phyloP scores from a whole-genome alignment of 352 stramenopile genomes.

The Pythium dissimile region DNA sequence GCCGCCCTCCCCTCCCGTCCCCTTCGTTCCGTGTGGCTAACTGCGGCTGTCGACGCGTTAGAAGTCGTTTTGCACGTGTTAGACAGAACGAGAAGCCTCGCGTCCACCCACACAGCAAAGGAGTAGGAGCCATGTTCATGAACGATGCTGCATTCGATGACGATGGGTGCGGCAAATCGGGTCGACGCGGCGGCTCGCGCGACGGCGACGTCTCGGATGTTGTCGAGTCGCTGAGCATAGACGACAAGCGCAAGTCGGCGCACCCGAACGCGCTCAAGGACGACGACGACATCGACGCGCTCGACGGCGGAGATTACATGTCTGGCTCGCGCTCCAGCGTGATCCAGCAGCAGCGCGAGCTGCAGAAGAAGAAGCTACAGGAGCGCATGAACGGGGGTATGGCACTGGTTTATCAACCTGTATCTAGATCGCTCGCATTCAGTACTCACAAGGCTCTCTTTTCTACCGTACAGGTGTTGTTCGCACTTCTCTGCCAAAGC shows the following conservation, averaged over 20 bases:
- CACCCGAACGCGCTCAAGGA: constrained; percentile 81
- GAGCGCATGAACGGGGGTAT: constrained; percentile 79
- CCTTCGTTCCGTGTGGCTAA: too few species aligned
- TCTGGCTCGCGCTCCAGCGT: constrained; percentile 66
- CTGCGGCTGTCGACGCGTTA: constrained; percentile 7
- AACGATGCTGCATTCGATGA: constrained; percentile 76
- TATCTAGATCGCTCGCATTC: too few species aligned
- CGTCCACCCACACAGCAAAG: background rate
- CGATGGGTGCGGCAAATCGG: constrained; percentile 25
- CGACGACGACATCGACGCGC: constrained; percentile 66
- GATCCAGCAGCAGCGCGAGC: constrained; percentile 81
- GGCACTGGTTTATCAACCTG: too few species aligned
- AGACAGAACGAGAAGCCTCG: background rate
- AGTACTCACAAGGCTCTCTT: background rate
- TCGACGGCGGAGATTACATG: constrained; percentile 53
- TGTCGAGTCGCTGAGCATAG: constrained; percentile 59
- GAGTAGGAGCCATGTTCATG: constrained; percentile 68
- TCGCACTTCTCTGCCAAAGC: constrained; percentile 63
- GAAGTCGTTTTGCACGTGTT: constrained; percentile 13
- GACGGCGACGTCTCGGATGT: constrained; percentile 50
- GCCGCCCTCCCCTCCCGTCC: too few species aligned
- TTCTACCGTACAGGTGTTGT: constrained; percentile 49
- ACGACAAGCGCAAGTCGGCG: constrained; percentile 43
- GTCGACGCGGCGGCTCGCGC: constrained; percentile 18
- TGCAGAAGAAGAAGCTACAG: constrained; percentile 87